Conservation (phyloP, 1,284 basidiomycete genomes). For the Papiliotrema terrestris region DNA sequence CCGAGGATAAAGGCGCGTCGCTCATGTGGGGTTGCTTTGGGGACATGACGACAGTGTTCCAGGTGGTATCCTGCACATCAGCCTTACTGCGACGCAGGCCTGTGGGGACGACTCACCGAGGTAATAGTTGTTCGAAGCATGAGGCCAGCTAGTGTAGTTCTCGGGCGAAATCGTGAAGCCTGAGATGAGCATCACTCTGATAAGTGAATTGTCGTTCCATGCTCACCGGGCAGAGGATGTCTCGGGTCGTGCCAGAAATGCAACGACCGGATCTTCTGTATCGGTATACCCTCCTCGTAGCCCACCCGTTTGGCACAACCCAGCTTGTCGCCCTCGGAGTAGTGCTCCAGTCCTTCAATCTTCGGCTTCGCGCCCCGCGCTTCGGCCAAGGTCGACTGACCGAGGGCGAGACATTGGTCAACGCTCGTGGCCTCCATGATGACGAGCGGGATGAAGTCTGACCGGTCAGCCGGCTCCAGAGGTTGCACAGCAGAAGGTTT, state of each 20-base stretch:
- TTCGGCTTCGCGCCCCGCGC: background rate
- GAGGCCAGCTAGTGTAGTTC: conserved; percentile 23
- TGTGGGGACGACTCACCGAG: no score
- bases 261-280: conserved; percentile 44
- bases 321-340: conserved; percentile 2
- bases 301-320: conserved; percentile 17
- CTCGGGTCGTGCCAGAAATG: conserved; percentile 34
- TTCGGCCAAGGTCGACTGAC: conserved; percentile 4
- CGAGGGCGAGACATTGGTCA: conserved; percentile 12
- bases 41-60: conserved; percentile 22
- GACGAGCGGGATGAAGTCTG: conserved; percentile 21
- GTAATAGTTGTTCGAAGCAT: conserved; percentile 26
- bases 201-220: background rate
- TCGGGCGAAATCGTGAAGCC: conserved; percentile 44
- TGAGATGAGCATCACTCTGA: background rate
- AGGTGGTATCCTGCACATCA: conserved; percentile 42
- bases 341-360: conserved; percentile 1
- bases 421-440: conserved; percentile 16
- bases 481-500: no score
- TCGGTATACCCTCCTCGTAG: conserved; percentile 35
- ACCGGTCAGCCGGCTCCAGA: background rate
- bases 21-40: conserved; percentile 20
- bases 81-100: no score
- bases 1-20: conserved; percentile 44
- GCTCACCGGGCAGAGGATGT: conserved; percentile 27